phyloP scores from a whole-genome alignment of 345 rosid species.

The Euphorbia peplus region DNA sequence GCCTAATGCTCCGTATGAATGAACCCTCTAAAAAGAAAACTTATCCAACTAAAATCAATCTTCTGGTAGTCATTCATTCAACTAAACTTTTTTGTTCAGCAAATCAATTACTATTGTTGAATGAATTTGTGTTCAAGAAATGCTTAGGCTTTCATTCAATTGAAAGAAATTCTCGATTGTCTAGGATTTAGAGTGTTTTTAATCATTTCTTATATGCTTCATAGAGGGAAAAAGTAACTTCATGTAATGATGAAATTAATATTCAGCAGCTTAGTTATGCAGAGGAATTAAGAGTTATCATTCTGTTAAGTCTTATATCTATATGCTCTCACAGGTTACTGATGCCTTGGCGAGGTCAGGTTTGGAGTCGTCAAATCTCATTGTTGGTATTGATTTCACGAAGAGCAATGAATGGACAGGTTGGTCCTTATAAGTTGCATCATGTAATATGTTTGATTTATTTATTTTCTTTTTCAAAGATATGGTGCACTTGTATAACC shows the following conservation, averaged over 20 bases:
- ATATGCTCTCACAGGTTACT: conserved; percentile 54
- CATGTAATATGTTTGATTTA: background rate
- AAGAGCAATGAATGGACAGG: conserved; percentile 99
- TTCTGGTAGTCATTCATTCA: background rate
- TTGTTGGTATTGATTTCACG: conserved; percentile 91
- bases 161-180: background rate
- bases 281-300: background rate
- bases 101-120: background rate
- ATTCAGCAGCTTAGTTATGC: background rate
- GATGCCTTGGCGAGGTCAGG: conserved; percentile 75
- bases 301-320: conserved; percentile 1
- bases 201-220: background rate
- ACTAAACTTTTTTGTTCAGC: background rate
- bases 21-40: background rate
- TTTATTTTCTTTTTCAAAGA: background rate
- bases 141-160: conserved; percentile 4
- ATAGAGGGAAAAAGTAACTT: background rate
- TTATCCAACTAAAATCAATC: background rate
- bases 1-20: background rate
- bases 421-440: conserved; percentile 16
- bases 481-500: conserved; percentile 15
- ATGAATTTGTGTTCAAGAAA: background rate
- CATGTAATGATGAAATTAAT: background rate
- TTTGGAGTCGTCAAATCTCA: conserved; percentile 86
- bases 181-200: background rate